Evolutionary conservation across 2,329 filamentous ascomycete species (phyloP).

Genomic region (Colletotrichum sidae): DNA sequence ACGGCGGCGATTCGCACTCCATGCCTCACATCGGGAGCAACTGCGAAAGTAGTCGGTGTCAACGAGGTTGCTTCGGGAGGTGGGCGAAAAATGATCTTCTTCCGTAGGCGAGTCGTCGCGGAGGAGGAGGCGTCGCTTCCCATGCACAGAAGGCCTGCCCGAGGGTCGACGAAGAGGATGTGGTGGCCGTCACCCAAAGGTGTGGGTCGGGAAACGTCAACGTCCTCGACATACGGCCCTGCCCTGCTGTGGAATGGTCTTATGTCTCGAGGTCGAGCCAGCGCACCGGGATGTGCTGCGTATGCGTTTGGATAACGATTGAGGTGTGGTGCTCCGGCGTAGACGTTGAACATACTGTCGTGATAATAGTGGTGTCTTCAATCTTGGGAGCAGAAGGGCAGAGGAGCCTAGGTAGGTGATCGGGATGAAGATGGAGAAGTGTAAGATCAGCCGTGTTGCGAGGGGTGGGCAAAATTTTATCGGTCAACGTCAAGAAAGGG

Average conservation of each 20-base stretch:
- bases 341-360: too few relatives aligned
- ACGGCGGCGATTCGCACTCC: constrained; percentile 70
- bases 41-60: constrained; percentile 64
- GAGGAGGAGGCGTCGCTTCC: constrained; percentile 71
- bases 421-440: too few relatives aligned
- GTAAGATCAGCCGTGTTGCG: too few relatives aligned
- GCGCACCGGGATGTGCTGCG: background rate
- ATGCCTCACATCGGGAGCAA: constrained; percentile 65
- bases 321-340: too few relatives aligned
- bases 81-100: constrained; percentile 67
- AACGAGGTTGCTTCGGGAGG: constrained; percentile 44
- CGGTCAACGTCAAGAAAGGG: too few relatives aligned
- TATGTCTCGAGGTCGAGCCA: background rate
- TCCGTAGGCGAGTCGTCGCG: constrained; percentile 60
- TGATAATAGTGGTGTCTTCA: too few relatives aligned
- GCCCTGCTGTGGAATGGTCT: background rate
- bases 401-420: too few relatives aligned
- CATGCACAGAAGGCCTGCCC: constrained; percentile 66
- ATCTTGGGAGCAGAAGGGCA: too few relatives aligned
- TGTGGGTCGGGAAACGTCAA: constrained; percentile 71
- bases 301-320: too few relatives aligned
- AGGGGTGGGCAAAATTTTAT: too few relatives aligned
- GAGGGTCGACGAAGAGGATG: constrained; percentile 73
- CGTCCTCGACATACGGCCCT: constrained; percentile 44
- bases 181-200: constrained; percentile 75